These are phyloP conservation scores for Sclerotinia sclerotiorum DNA, from an alignment of 2,329 filamentous ascomycete genomes.

Conservation along the genomic window DNA sequence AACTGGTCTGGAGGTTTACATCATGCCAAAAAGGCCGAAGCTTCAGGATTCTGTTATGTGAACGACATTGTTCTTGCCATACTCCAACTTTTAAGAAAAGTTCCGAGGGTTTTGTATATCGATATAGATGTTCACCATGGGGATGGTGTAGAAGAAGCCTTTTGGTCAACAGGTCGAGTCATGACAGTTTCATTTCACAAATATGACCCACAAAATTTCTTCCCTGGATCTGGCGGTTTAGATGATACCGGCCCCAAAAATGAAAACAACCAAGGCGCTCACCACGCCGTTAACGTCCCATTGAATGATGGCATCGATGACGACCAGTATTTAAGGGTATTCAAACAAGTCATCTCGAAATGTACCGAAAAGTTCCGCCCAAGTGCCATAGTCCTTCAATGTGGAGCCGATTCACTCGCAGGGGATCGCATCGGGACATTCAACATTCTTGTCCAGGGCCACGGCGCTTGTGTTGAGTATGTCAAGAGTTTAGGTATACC, in stretches of 20 bases:
- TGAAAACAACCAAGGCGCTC: constrained; percentile 81
- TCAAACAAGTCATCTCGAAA: constrained; percentile 74
- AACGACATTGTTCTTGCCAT: constrained; percentile 97
- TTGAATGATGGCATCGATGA: constrained; percentile 90
- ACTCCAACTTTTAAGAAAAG: constrained; percentile 77
- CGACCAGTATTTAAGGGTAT: constrained; percentile 82
- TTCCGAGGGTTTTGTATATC: constrained; percentile 88
- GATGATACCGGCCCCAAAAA: constrained; percentile 82
- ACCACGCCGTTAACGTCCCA: constrained; percentile 88
- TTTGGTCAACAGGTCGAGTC: constrained; percentile 84
- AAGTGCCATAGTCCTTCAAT: constrained; percentile 88
- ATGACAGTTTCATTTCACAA: constrained; percentile 97
- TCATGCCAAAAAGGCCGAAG: constrained; percentile 92
- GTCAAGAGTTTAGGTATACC: constrained; percentile 80
- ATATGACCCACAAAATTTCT: constrained; percentile 81
- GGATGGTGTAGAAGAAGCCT: constrained; percentile 87
- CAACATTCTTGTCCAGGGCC: constrained; percentile 93
- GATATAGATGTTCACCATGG: constrained; percentile 93
- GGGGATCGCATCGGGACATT: constrained; percentile 93
- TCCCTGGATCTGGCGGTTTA: constrained; percentile 85
- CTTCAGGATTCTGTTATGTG: constrained; percentile 96
- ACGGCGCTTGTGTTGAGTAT: constrained; percentile 86
- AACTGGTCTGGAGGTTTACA: constrained; percentile 97
- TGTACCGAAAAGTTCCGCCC: constrained; percentile 85
- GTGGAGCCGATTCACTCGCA: constrained; percentile 90